Conservation (phyloP, 1,284 basidiomycete genomes). For the Ceratobasidium sp. region DNA sequence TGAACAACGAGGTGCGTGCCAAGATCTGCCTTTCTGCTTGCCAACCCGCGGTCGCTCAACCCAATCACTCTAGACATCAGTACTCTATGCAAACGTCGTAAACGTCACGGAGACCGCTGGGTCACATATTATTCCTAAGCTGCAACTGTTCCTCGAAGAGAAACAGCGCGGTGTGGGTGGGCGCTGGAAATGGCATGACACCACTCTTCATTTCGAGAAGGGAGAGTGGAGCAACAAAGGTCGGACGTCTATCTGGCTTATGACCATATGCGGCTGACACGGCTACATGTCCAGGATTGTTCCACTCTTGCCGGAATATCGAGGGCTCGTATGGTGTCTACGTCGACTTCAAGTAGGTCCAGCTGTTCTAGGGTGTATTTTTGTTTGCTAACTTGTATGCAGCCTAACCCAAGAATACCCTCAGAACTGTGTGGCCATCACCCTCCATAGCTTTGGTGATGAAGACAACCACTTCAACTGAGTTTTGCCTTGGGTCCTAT, state of each 20-base stretch:
- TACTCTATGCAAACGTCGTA: conserved; percentile 39
- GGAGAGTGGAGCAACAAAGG: conserved; percentile 40
- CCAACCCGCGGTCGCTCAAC: too few relatives aligned
- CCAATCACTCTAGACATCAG: conserved; percentile 17
- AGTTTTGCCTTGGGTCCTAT: not conserved
- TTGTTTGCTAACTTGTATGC: not conserved
- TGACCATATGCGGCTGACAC: not conserved
- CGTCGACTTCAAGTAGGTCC: conserved; percentile 39
- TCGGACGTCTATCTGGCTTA: not conserved
- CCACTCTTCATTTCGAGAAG: conserved; percentile 35
- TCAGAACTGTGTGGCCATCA: conserved; percentile 33
- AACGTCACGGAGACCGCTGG: conserved; percentile 33
- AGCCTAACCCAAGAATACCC: conserved; percentile 40
- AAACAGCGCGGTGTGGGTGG: conserved; percentile 38
- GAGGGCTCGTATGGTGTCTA: conserved; percentile 37
- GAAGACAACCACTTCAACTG: conserved; percentile 21
- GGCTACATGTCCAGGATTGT: conserved; percentile 12
- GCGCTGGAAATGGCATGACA: conserved; percentile 39
- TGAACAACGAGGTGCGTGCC: conserved; percentile 33
- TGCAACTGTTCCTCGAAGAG: conserved; percentile 35
- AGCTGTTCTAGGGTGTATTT: not conserved
- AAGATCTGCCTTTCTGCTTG: not conserved
- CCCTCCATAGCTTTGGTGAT: conserved; percentile 38
- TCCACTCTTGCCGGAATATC: conserved; percentile 35
- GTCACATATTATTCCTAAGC: conserved; percentile 32